These are phyloP conservation scores for Aspergillus biplanus DNA, from an alignment of 495 filamentous ascomycete genomes.

Conservation along the genomic window DNA sequence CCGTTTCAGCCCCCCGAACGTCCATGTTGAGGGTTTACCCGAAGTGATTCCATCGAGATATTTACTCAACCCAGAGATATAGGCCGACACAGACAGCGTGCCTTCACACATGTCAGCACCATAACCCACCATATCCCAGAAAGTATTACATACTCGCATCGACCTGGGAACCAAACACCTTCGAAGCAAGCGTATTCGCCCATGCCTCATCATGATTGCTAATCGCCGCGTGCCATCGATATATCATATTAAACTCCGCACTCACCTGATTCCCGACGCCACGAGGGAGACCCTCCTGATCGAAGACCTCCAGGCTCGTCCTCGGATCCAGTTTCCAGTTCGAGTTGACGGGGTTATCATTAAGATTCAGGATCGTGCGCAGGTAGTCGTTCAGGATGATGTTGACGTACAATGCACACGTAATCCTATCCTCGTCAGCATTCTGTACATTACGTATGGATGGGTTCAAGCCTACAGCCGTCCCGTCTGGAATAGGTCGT, in stretches of 20 bases:
- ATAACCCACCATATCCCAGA: no score
- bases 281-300: not conserved
- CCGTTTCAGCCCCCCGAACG: conserved; percentile 60
- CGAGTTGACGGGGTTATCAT: conserved; percentile 13
- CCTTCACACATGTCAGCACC: no score
- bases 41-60: conserved; percentile 30
- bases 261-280: not conserved
- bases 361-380: conserved; percentile 12
- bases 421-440: conserved; percentile 24
- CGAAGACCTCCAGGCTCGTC: not conserved
- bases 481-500: conserved; percentile 37
- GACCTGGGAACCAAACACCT: conserved; percentile 51
- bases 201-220: conserved; percentile 65
- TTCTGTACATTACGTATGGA: not conserved
- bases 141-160: conserved; percentile 29
- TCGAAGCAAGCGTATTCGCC: conserved; percentile 59
- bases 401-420: conserved; percentile 36
- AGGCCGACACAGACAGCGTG: no score
- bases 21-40: conserved; percentile 50
- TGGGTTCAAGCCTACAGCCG: no score
- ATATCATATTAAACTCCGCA: conserved; percentile 71
- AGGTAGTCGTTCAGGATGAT: conserved; percentile 17
- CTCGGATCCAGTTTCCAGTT: not conserved
- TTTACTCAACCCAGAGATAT: no score
- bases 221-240: conserved; percentile 70